Conservation (phyloP, 345 rosid genomes). For the Salix dunnii region DNA sequence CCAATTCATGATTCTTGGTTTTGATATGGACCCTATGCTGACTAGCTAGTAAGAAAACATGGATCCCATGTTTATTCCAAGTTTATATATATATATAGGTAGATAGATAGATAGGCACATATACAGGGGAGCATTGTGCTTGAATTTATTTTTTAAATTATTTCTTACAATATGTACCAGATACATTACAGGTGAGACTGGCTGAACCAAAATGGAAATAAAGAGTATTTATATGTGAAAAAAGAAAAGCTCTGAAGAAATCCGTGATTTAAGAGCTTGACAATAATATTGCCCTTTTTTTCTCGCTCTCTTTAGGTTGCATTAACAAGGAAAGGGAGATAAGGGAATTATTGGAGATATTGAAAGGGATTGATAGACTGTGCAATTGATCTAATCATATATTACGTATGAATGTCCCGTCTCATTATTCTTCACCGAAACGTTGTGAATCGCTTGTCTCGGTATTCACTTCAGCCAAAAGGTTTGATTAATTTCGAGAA, state of each 20-base stretch:
- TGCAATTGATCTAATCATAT: constrained; percentile 6
- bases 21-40: no score
- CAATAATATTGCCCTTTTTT: neutral
- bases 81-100: no score
- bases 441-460: neutral
- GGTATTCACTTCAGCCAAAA: no score
- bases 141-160: no score
- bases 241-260: neutral
- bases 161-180: no score
- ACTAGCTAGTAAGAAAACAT: no score
- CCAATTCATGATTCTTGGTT: neutral
- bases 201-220: no score
- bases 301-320: neutral
- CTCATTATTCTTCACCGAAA: constrained; percentile 21
- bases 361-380: constrained; percentile 26
- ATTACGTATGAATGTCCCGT: constrained; percentile 29
- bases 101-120: no score
- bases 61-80: no score
- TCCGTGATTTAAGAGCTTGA: neutral
- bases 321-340: constrained; percentile 8
- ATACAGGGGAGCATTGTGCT: no score
- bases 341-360: constrained; percentile 27
- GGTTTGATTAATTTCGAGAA: no score
- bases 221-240: neutral
- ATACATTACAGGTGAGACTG: no score